Percentiles rank a stretch among this genome's conserved stretches.
Evolutionary conservation across 164 flowering plant species (phyloP).

Genomic region (Saururus chinensis): DNA sequence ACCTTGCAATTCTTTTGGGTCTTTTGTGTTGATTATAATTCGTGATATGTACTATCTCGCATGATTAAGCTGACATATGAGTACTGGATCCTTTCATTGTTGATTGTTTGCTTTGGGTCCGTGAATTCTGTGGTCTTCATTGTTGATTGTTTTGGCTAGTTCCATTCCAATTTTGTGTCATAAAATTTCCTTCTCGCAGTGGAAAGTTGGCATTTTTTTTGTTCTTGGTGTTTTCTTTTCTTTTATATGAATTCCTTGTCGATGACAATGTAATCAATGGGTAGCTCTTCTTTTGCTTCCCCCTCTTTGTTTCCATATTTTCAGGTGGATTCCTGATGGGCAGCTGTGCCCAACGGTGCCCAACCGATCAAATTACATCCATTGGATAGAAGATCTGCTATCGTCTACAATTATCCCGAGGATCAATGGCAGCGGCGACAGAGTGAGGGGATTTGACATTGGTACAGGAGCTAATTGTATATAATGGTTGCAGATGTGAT

Average conservation of each 20-base stretch:
- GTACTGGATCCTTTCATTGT: too few species aligned
- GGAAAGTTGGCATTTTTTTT: neutral
- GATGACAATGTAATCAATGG: neutral
- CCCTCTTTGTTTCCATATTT: constrained; percentile 2
- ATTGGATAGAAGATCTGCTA: constrained; percentile 89
- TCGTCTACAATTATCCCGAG: constrained; percentile 48
- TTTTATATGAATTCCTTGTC: too few species aligned
- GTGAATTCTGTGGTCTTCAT: too few species aligned
- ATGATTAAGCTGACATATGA: too few species aligned
- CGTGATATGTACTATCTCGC: too few species aligned
- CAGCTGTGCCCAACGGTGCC: constrained; percentile 95
- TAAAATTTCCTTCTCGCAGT: too few species aligned
- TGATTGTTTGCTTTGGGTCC: too few species aligned
- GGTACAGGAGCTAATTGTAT: constrained; percentile 97
- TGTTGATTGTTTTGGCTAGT: too few species aligned
- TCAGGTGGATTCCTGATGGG: constrained; percentile 99
- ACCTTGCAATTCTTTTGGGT: too few species aligned
- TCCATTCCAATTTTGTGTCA: too few species aligned
- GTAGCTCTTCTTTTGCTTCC: neutral
- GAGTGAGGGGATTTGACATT: constrained; percentile 76
- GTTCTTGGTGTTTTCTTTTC: too few species aligned
- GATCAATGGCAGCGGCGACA: constrained; percentile 14
- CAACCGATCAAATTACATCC: constrained; percentile 87
- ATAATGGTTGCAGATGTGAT: constrained; percentile 76
- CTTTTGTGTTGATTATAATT: too few species aligned